These are phyloP conservation scores for Eucalyptus curtisii DNA, from an alignment of 345 rosid species.

Conservation along the genomic window DNA sequence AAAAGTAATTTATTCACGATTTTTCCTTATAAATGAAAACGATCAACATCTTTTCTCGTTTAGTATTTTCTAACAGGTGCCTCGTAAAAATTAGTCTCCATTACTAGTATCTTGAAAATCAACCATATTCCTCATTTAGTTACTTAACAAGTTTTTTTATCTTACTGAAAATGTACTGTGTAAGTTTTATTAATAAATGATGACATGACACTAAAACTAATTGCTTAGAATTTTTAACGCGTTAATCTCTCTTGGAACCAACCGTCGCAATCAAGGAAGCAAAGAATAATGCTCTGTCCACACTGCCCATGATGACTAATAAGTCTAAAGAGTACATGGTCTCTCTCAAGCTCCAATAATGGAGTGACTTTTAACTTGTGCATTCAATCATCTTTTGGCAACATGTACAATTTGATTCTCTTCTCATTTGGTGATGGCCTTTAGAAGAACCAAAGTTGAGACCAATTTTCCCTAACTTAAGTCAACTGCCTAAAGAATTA, in stretches of 20 bases:
- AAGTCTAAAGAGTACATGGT: not conserved
- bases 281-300: not conserved
- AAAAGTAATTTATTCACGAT: not conserved
- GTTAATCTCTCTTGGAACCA: not conserved
- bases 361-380: not conserved
- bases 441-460: not conserved
- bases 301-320: not conserved
- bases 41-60: not conserved
- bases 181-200: not conserved
- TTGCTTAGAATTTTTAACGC: not conserved
- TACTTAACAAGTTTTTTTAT: not conserved
- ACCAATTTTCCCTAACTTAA: not conserved
- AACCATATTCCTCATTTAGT: not conserved
- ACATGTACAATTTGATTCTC: not conserved
- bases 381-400: not conserved
- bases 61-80: not conserved
- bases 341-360: not conserved
- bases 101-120: not conserved
- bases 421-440: not conserved
- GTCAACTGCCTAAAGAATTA: not conserved
- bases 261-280: not conserved
- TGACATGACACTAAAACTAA: not conserved
- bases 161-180: not conserved
- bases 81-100: not conserved
- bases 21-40: not conserved